Evolutionary conservation across 495 filamentous ascomycete species (phyloP).

Genomic region (Gamarada debralockiae): DNA sequence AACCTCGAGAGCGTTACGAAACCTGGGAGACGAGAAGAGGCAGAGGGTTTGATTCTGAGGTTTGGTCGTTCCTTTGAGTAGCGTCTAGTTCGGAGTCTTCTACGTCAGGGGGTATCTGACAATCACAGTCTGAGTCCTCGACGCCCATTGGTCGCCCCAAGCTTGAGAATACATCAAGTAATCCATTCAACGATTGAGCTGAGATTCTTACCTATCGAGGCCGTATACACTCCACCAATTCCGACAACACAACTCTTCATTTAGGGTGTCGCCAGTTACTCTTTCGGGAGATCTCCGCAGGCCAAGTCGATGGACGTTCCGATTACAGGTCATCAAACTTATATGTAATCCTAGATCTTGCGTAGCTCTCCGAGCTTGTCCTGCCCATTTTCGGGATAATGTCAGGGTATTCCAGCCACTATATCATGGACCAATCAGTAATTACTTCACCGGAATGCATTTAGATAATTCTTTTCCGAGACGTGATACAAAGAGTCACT

Average conservation of each 20-base stretch:
- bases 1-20: neutral
- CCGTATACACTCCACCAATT: slow-evolving; percentile 1
- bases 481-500: too few relatives aligned
- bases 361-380: neutral
- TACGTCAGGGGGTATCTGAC: neutral
- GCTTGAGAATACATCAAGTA: neutral
- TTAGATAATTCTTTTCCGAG: too few relatives aligned
- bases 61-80: too few relatives aligned
- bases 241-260: neutral
- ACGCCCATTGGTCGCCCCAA: neutral
- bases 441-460: too few relatives aligned
- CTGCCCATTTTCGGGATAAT: neutral
- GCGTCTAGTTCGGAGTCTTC: neutral
- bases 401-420: neutral
- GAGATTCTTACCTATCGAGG: neutral
- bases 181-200: neutral
- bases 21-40: neutral
- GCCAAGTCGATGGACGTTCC: neutral
- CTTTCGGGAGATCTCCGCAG: neutral
- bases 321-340: neutral
- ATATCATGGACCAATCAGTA: too few relatives aligned
- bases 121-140: neutral
- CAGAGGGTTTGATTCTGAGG: too few relatives aligned
- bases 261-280: neutral
- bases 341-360: neutral